Percentiles rank a stretch among this genome's conserved stretches.
Conservation (phyloP, 495 filamentous ascomycete genomes). For the Neurospora sp. region DNA sequence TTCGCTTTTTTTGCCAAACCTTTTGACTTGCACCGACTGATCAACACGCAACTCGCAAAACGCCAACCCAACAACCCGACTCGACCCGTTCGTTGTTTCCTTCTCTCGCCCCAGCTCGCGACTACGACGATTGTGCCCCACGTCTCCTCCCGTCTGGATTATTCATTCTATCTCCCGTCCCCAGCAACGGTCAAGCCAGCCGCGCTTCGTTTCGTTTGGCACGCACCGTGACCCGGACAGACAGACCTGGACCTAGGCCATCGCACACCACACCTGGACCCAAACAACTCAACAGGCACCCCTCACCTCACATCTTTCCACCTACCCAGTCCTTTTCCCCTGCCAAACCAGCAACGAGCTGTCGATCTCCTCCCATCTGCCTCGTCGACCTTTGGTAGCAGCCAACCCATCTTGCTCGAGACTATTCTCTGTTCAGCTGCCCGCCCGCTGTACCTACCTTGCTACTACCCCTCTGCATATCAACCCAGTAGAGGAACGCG, state of each 20-base stretch:
- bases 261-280: neutral
- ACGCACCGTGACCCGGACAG: neutral
- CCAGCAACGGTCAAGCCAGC: neutral
- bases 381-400: neutral
- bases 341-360: neutral
- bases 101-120: neutral
- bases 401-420: neutral
- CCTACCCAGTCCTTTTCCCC: neutral
- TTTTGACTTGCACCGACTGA: neutral
- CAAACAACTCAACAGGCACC: neutral
- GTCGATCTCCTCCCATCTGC: neutral
- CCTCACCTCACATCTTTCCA: neutral
- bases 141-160: neutral
- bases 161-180: neutral
- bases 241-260: neutral
- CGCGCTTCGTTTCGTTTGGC: neutral
- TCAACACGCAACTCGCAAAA: neutral
- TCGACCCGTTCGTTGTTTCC: neutral
- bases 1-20: neutral
- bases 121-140: neutral
- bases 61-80: neutral
- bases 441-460: neutral
- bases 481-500: constrained; percentile 10
- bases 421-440: neutral
- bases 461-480: neutral